Evolutionary conservation across 495 filamentous ascomycete species (phyloP).

Genomic region (Lentithecium fluviatile): DNA sequence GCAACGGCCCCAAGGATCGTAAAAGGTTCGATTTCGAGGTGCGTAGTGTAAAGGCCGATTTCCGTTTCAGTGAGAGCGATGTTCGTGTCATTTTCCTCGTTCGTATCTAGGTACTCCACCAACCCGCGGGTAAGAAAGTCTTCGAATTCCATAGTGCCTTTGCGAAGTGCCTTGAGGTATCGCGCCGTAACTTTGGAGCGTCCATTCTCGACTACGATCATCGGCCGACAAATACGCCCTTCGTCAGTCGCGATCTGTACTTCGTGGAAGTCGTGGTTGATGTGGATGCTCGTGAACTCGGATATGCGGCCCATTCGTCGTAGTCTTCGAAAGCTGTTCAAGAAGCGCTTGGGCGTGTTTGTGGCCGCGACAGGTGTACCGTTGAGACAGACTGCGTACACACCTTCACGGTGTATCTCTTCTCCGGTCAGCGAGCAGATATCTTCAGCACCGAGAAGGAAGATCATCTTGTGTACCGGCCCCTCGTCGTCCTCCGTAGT

Average conservation of each 20-base stretch:
- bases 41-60: constrained; percentile 76
- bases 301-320: constrained; percentile 85
- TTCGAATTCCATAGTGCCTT: constrained; percentile 81
- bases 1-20: constrained; percentile 97
- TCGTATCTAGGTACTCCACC: constrained; percentile 95
- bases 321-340: constrained; percentile 76
- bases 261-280: constrained; percentile 85
- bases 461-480: constrained; percentile 76
- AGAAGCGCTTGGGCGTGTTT: constrained; percentile 75
- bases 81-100: constrained; percentile 95
- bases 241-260: constrained; percentile 97
- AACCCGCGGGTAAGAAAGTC: constrained; percentile 86
- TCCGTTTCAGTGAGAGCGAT: constrained; percentile 86
- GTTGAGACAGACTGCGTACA: constrained; percentile 91
- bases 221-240: constrained; percentile 89
- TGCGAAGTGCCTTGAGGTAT: constrained; percentile 74
- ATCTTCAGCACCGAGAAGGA: constrained; percentile 75
- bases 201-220: constrained; percentile 88
- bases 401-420: constrained; percentile 78
- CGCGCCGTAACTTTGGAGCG: constrained; percentile 72
- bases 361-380: constrained; percentile 88
- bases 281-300: constrained; percentile 91
- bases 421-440: constrained; percentile 68
- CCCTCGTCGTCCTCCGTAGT: constrained; percentile 93
- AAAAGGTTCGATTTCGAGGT: constrained; percentile 97